Evolutionary conservation across 331 rosid genomes (phyloP), one percentile per base, ranked within the genome.

Genomic region (Stylosanthes scabra): DNA sequence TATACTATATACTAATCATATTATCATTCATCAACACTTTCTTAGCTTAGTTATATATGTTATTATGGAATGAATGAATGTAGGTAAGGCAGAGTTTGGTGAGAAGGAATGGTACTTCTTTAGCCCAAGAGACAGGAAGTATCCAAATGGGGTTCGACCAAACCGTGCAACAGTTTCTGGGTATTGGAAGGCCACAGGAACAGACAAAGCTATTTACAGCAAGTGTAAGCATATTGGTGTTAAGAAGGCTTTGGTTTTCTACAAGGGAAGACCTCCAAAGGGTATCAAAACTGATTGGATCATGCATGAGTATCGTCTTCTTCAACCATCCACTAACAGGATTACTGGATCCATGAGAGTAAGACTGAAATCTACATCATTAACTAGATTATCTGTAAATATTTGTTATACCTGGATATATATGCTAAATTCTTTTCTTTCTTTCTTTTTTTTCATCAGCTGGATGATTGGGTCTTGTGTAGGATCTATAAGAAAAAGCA

Each of bases 121-220:
- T 60, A 93, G 63, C 61, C 98, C 98, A 16, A 28, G 98, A 12
- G 98, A 93, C 41, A 79, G 98, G 66, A 93, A 93, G 81, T 93
- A 93, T 76, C 98, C 98, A 4, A 93, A 93, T 74, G 98, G 98
- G 3, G 86, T 89, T 12, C 80, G 98, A 69, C 98, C 98, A 0
- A 93, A 93, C 50, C 76, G 98, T 16, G 97, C 98, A 25, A 82
- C 97, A 0, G 90, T 82, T 7, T 91, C 98, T 5, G 96, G 98
- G 25, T 93, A 93, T 11, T 93, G 98, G 98, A 93, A 93, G 77
- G 98, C 98, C 14, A 93, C 98, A 16, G 98, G 98, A 25, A 93
- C 97, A 2, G 97, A 93, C 55, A 93, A 93, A 66, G 93, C 93
- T 10, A 93, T 93, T 68, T 69, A 84, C 28, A 91, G 96, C 55